These are phyloP conservation scores for Colletotrichum australisinense DNA, from an alignment of 2,329 filamentous ascomycete genomes.

Conservation along the genomic window DNA sequence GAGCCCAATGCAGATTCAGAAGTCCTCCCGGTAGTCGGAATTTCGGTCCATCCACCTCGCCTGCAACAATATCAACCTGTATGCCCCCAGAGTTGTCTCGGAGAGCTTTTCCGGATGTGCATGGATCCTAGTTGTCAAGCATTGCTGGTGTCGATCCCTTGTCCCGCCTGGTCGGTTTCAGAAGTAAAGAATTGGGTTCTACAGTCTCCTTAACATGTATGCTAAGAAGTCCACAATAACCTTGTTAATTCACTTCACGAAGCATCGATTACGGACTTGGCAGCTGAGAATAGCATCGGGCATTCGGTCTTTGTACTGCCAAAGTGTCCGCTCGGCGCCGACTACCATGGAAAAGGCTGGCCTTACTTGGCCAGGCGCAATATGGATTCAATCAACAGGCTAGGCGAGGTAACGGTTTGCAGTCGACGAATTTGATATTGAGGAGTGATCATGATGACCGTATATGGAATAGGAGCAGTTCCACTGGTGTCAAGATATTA, in stretches of 20 bases:
- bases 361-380: background rate
- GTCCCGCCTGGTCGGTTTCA: background rate
- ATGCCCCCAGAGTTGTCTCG: background rate
- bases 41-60: too few relatives aligned
- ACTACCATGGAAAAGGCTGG: background rate
- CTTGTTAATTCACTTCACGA: background rate
- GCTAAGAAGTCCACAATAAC: background rate
- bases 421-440: background rate
- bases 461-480: background rate
- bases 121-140: background rate
- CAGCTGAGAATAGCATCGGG: constrained; percentile 5
- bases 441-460: background rate
- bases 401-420: too few relatives aligned
- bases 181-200: background rate
- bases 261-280: background rate
- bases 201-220: background rate
- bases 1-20: background rate
- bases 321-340: background rate
- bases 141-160: background rate
- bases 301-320: background rate
- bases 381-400: background rate
- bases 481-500: background rate
- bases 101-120: background rate
- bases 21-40: too few relatives aligned
- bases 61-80: background rate